A percentile compares a stretch with the other conserved stretches of the same genome.
Conservation (phyloP, 192 early-diverging fungal species). For the Coemansia sp. region DNA sequence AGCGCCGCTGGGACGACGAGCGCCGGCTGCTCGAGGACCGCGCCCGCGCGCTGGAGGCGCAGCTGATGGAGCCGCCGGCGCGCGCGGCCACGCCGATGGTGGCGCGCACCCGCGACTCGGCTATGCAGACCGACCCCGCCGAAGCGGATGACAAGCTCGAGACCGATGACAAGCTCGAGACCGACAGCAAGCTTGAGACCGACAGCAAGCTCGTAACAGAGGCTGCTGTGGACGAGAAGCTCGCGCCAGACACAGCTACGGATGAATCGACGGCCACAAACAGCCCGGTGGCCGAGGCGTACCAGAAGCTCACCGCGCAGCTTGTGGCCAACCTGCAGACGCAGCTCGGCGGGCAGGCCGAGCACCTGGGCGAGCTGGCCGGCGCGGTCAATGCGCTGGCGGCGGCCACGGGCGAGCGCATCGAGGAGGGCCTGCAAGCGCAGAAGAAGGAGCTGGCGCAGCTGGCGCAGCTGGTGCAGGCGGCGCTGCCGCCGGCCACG, state of each 20-base stretch:
- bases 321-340: slow-evolving; percentile 15
- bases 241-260: not conserved
- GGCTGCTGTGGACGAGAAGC: not conserved
- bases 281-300: slow-evolving; percentile 9
- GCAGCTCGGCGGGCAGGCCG: slow-evolving; percentile 23
- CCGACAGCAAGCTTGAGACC: not conserved
- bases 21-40: slow-evolving; percentile 15
- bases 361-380: slow-evolving; percentile 18
- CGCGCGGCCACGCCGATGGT: slow-evolving; percentile 10
- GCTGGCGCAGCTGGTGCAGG: slow-evolving; percentile 18
- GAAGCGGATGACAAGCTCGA: not conserved
- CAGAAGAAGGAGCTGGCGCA: slow-evolving; percentile 24
- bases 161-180: not conserved
- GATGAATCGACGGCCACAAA: too few relatives aligned
- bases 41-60: slow-evolving; percentile 18
- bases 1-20: slow-evolving; percentile 35
- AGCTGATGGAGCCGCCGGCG: slow-evolving; percentile 11
- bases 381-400: slow-evolving; percentile 21
- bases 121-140: slow-evolving; percentile 30
- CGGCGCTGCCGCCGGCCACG: slow-evolving; percentile 1
- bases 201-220: too few relatives aligned
- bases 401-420: slow-evolving; percentile 2
- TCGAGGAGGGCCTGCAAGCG: slow-evolving; percentile 22
- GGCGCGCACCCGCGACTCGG: slow-evolving; percentile 21
- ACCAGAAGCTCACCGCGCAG: slow-evolving; percentile 11